Evolutionary conservation across 179 eudicot species (phyloP).

Genomic region (Gypsophila paniculata): DNA sequence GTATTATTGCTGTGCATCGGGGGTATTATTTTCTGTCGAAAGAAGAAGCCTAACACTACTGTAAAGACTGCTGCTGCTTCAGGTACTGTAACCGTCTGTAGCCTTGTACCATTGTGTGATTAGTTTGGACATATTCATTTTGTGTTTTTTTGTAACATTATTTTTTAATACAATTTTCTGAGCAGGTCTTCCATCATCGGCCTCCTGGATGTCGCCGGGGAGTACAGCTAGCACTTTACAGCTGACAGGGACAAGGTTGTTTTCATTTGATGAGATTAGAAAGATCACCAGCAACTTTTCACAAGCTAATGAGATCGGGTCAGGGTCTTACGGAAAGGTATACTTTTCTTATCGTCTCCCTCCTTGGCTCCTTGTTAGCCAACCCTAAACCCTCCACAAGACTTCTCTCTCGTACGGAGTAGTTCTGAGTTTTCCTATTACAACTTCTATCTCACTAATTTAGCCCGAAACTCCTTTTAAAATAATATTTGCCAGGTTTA

Average conservation of each 20-base stretch:
- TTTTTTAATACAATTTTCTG: neutral
- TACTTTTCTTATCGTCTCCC: neutral
- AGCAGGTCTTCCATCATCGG: slow-evolving; percentile 33
- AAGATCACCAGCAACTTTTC: slow-evolving; percentile 62
- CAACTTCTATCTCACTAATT: neutral
- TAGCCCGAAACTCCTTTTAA: neutral
- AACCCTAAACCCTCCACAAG: neutral
- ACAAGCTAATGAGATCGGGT: slow-evolving; percentile 54
- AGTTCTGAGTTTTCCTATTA: too few relatives aligned
- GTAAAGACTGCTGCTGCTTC: slow-evolving; percentile 36
- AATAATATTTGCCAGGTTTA: slow-evolving; percentile 44
- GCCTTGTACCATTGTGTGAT: neutral
- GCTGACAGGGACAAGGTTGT: slow-evolving; percentile 62
- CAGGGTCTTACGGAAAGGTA: slow-evolving; percentile 91
- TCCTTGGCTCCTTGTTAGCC: neutral
- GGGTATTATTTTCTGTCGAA: slow-evolving; percentile 42
- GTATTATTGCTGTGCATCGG: slow-evolving; percentile 44
- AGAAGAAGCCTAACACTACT: slow-evolving; percentile 45
- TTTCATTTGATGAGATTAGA: slow-evolving; percentile 62
- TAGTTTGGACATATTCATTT: neutral
- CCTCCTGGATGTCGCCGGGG: slow-evolving; percentile 57
- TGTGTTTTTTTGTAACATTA: neutral
- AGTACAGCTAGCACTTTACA: slow-evolving; percentile 52
- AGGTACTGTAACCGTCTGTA: slow-evolving; percentile 32
- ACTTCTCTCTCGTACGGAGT: neutral